Evolutionary conservation across 148 eudicot genomes (phyloP), one percentile per base, ranked within the genome.

Genomic region (Cornus suecica): DNA sequence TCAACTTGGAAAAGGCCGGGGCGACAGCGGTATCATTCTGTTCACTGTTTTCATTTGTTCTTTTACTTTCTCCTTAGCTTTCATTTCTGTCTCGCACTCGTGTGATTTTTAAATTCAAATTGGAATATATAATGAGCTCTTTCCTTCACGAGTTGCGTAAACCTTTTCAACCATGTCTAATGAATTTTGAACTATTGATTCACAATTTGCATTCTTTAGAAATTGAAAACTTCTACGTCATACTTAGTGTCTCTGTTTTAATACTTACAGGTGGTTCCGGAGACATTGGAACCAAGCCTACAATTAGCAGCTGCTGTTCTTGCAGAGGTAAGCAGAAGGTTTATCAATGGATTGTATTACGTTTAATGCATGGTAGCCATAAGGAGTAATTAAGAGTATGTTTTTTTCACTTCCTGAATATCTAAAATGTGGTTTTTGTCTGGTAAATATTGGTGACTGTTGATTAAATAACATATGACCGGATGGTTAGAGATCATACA

Each of bases 1-100:
- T 95, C 71, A 95, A 95, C 84, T 83, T 95, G 84, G 99, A 95
- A 45, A 95, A 95, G 89, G 99, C 99, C 24, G 99, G 99, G 70
- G 99, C 99, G 76, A 91, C 99, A 42, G 97, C 99, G 87, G 99
- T 95, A 93, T 68, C 11, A 78, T 79, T 77, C 73, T 71, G 51
- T 29, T 18, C 2, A 16, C 65, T 28, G 24, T 30, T 65, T 56
- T 11, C 26, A 23, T 9, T 62, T 30, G 32, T 68, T 73, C 41
- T 66, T 29, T n/a, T 41, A 13, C 1, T 69, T n/a, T 76, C 27
- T 58, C 11, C 31, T 37, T 62, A 34, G 6, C 15, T 56, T 56
- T 58, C 24, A 10, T 48, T 48, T 48, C 2, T 48, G 15, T 13
- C 54, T 48, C 20, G 2, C 42, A 37, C 42, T 37, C 0, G 9